Evolutionary conservation across 1,139 yeast genomes (phyloP).

Genomic region (Blastobotrys arbuscula): DNA sequence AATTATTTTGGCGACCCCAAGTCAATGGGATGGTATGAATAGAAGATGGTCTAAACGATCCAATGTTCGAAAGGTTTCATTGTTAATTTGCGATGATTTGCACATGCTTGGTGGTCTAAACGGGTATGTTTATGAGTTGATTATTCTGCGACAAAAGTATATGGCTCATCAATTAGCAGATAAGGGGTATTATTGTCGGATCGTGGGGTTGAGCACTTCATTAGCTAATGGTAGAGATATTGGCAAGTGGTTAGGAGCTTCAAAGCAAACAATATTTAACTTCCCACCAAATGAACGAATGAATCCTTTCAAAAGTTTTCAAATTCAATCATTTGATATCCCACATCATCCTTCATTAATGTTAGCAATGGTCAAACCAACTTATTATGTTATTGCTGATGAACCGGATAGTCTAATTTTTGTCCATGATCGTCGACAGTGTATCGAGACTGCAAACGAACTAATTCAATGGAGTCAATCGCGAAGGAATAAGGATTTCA

Average conservation of each 20-base stretch:
- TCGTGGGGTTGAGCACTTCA: constrained; percentile 64
- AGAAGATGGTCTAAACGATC: constrained; percentile 68
- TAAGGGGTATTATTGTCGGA: constrained; percentile 36
- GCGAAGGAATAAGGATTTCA: constrained; percentile 33
- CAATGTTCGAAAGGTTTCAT: constrained; percentile 59
- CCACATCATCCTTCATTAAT: constrained; percentile 47
- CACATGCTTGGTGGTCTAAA: constrained; percentile 55
- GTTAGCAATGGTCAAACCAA: constrained; percentile 47
- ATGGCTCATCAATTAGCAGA: constrained; percentile 48
- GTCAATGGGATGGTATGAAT: constrained; percentile 64
- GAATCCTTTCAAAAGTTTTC: constrained; percentile 48
- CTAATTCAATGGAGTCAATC: constrained; percentile 37
- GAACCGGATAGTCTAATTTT: constrained; percentile 40
- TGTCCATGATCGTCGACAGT: constrained; percentile 50
- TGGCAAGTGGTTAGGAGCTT: constrained; percentile 82
- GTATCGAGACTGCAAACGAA: constrained; percentile 48
- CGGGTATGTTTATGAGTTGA: constrained; percentile 64
- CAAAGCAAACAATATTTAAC: constrained; percentile 54
- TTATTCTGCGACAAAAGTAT: constrained; percentile 65
- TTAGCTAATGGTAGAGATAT: constrained; percentile 71
- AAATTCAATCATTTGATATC: constrained; percentile 47
- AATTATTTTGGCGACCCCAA: constrained; percentile 72
- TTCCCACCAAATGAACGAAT: constrained; percentile 61
- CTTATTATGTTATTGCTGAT: constrained; percentile 34
- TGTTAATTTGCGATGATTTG: constrained; percentile 70